Evolutionary conservation across 139 green algal species (phyloP), one percentile per base, ranked within the genome.

Genomic region (Chlamydomonas asymmetrica): DNA sequence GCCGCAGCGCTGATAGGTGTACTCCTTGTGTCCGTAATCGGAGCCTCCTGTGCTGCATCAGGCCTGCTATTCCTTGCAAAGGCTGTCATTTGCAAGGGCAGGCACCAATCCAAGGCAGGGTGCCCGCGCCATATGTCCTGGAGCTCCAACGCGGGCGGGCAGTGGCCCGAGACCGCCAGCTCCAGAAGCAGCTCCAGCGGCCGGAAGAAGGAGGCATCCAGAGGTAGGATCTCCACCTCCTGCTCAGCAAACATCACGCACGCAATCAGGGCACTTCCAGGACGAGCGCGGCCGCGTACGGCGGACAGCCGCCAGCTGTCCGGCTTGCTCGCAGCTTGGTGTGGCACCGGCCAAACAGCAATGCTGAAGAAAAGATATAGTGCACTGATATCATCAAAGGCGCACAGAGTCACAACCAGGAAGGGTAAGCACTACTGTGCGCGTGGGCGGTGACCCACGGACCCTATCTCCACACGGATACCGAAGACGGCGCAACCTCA

Each of bases 131-230:
- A 41, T 41, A 77, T 43, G 39, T 69, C 71, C 10, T 39, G 59
- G 1, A 59, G 23, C 41, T 41, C 27, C 1, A 77, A 59, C 32
- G 59, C 50, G 2, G 13, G 39, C 41, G 62, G 62, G 32, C 59
- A 32, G 59, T 70, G 45, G 23, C 31, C 39, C 0, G 71, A 57
- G 59, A 70, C 71, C 34, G 69, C 32, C 25, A 77, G 71, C 71
- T 77, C 71, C 41, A 77, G 59, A 5, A 77, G 71, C 37, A 77
- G 71, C 57, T 77, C 71, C 41, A 77, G 41, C 1, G 71, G 71
- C 57, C 71, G n/a, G 25, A 63, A 25, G 9, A 5, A 25, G 50
- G 50, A 25, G 9, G 13, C 8, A 6, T 20, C 5, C 50, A 60
- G 13, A 5, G 50, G 8, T n/a, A 25, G 50, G 50, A 60, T 34